Evolutionary conservation across 176 grass and related monocot species (phyloP).

Genomic region (Eremochloa ophiuroides): DNA sequence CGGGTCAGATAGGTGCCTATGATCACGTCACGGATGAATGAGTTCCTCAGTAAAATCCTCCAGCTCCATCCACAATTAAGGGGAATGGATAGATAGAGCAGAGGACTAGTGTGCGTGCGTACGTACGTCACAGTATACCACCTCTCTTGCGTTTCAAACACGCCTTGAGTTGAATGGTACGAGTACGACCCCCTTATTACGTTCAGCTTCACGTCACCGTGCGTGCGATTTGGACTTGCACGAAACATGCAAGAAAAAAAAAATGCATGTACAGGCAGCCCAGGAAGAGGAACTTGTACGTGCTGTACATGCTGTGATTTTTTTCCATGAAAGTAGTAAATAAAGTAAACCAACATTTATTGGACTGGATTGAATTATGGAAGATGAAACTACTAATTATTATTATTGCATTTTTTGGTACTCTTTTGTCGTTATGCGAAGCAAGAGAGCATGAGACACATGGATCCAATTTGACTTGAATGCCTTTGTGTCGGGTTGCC

Average conservation of each 20-base stretch:
- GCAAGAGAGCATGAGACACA: neutral
- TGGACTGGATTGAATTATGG: neutral
- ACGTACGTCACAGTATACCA: neutral
- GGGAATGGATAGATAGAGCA: neutral
- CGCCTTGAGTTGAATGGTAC: neutral
- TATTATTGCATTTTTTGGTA: neutral
- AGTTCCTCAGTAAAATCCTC: neutral
- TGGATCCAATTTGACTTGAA: conserved; percentile 29
- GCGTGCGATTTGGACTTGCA: neutral
- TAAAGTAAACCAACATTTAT: neutral
- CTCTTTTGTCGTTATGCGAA: neutral
- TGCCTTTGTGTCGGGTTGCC: conserved; percentile 26
- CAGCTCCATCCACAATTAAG: neutral
- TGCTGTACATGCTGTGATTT: neutral
- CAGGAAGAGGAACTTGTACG: neutral
- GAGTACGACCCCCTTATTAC: neutral
- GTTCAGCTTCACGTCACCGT: neutral
- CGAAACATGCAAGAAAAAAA: neutral
- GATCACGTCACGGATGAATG: neutral
- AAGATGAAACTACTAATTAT: too few species aligned
- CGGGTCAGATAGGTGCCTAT: too few species aligned
- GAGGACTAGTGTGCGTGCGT: neutral
- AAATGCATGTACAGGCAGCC: neutral
- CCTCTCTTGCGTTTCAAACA: neutral
- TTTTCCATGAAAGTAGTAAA: neutral